A percentile compares a stretch with the other conserved stretches of the same genome.
phyloP scores from a whole-genome alignment of 2,329 filamentous ascomycete genomes.

The Fusarium bactridioides region DNA sequence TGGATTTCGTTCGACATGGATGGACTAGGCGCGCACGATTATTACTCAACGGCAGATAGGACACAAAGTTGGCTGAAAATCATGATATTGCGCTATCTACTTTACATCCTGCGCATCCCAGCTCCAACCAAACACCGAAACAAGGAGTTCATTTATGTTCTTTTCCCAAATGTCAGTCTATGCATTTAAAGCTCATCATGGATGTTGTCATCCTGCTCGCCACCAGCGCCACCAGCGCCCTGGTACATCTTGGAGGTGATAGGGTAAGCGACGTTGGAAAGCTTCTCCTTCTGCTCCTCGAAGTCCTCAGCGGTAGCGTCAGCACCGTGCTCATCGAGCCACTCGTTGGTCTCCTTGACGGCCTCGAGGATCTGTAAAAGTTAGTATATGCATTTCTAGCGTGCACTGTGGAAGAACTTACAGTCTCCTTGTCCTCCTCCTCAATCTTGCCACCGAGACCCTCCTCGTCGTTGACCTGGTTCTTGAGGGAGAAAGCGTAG shows the following conservation, averaged over 20 bases:
- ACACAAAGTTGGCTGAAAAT: slow-evolving; percentile 23
- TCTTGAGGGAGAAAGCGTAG: slow-evolving; percentile 99
- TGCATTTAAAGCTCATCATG: slow-evolving; percentile 82
- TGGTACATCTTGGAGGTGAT: slow-evolving; percentile 98
- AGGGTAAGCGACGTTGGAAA: slow-evolving; percentile 94
- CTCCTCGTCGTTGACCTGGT: slow-evolving; percentile 97
- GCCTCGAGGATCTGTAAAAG: slow-evolving; percentile 79
- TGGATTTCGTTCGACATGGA: neutral
- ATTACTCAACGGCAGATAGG: neutral
- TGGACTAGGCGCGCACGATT: neutral
- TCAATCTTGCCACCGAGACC: slow-evolving; percentile 98
- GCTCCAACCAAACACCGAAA: slow-evolving; percentile 44
- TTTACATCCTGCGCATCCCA: slow-evolving; percentile 42
- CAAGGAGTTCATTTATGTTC: slow-evolving; percentile 40
- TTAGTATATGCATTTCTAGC: slow-evolving; percentile 44
- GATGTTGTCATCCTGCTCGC: slow-evolving; percentile 70
- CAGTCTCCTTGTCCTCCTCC: slow-evolving; percentile 96
- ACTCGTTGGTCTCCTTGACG: slow-evolving; percentile 95
- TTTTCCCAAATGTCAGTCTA: slow-evolving; percentile 43
- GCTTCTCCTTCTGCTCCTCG: slow-evolving; percentile 99
- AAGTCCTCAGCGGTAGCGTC: slow-evolving; percentile 92
- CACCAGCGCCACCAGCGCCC: slow-evolving; percentile 63
- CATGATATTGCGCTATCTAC: slow-evolving; percentile 43
- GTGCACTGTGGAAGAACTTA: slow-evolving; percentile 55
- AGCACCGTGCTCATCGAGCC: slow-evolving; percentile 93